phyloP scores from a whole-genome alignment of 331 rosid species.

The Quercus lobata region DNA sequence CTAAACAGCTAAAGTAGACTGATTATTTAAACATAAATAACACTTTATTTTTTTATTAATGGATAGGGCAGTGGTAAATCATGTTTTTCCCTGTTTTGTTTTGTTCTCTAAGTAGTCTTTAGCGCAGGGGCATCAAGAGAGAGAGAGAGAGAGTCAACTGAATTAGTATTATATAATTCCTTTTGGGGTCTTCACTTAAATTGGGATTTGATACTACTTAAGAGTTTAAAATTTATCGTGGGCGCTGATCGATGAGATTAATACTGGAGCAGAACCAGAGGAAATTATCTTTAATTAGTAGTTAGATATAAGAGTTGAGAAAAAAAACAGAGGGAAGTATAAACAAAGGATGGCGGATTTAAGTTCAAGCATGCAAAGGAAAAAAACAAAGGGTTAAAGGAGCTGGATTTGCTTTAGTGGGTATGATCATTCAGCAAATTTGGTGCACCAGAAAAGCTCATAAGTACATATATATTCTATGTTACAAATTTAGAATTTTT shows the following conservation, averaged over 20 bases:
- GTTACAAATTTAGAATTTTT: background rate
- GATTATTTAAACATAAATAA: conserved; percentile 18
- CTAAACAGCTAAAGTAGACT: conserved; percentile 19
- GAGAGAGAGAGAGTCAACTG: background rate
- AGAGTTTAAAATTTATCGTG: background rate
- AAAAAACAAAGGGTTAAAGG: no score
- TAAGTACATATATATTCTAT: background rate
- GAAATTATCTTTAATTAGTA: background rate
- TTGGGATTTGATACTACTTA: no score
- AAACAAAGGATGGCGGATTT: background rate
- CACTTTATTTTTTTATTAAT: background rate
- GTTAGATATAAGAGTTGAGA: background rate
- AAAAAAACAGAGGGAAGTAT: background rate
- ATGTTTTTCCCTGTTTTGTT: no score
- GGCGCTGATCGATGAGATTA: background rate
- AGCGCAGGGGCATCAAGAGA: no score
- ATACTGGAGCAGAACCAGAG: background rate
- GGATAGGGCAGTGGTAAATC: background rate
- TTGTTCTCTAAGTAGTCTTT: no score
- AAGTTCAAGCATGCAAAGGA: no score
- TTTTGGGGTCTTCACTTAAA: background rate
- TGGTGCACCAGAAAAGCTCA: conserved; percentile 30
- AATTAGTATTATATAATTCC: background rate
- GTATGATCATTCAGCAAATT: conserved; percentile 10
- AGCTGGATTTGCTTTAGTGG: conserved; percentile 10